These are phyloP conservation scores for Ogataea glucozyma DNA, from an alignment of 805 yeast genomes.

Conservation along the genomic window DNA sequence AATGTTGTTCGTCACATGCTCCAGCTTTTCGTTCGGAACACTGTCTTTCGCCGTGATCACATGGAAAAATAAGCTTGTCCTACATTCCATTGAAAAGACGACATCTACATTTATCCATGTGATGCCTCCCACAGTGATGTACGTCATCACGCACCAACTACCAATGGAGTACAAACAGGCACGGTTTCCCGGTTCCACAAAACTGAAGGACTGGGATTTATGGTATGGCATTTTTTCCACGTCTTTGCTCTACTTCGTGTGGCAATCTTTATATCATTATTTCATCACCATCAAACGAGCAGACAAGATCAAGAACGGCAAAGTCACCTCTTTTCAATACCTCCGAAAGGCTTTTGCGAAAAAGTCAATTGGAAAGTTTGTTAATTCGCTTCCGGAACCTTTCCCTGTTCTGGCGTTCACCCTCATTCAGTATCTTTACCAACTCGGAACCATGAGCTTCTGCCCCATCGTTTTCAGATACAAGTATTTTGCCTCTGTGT, in stretches of 20 bases:
- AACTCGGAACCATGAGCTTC: conserved; percentile 79
- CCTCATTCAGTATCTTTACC: conserved; percentile 82
- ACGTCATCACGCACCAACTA: conserved; percentile 82
- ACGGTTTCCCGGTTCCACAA: conserved; percentile 81
- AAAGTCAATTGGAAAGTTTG: conserved; percentile 68
- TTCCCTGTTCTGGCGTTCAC: conserved; percentile 89
- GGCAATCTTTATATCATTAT: conserved; percentile 91
- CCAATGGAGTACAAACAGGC: conserved; percentile 45
- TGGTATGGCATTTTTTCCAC: conserved; percentile 73
- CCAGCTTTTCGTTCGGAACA: conserved; percentile 86
- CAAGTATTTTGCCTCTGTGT: conserved; percentile 63
- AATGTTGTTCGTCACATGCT: conserved; percentile 76
- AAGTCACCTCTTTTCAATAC: conserved; percentile 84
- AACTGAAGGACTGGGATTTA: conserved; percentile 69
- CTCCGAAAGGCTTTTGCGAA: conserved; percentile 70
- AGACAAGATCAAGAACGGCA: conserved; percentile 80
- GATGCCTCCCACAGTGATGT: conserved; percentile 85
- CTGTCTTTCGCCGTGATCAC: conserved; percentile 91
- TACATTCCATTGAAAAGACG: conserved; percentile 89
- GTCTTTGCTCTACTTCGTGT: conserved; percentile 74
- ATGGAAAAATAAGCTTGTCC: conserved; percentile 91
- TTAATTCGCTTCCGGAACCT: conserved; percentile 78
- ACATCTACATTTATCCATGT: conserved; percentile 90
- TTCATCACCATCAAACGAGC: conserved; percentile 82
- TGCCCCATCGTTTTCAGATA: conserved; percentile 87